A percentile compares a stretch with the other conserved stretches of the same genome.
phyloP scores from a whole-genome alignment of 1,139 yeast species.

The Pneumocystis jirovecii region DNA sequence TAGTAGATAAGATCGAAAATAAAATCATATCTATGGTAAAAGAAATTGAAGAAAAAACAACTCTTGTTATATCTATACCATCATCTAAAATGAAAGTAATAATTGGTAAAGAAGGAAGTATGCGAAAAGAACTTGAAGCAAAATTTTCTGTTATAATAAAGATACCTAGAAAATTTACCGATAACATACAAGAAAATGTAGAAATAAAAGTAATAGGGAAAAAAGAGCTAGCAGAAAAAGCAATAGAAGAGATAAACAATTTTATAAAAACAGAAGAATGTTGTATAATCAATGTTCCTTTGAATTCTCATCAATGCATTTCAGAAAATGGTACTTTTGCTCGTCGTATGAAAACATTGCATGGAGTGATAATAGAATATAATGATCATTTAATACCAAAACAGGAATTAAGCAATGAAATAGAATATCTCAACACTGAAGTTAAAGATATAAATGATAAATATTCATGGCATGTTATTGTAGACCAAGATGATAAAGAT shows the following conservation, averaged over 20 bases:
- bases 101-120: conserved; percentile 70
- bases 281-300: not conserved
- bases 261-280: not conserved
- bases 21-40: conserved; percentile 51
- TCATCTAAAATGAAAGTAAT: conserved; percentile 62
- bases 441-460: not conserved
- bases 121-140: conserved; percentile 57
- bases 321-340: conserved; percentile 38
- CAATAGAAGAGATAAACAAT: conserved; percentile 2
- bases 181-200: conserved; percentile 32
- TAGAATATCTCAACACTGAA: conserved; percentile 10
- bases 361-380: conserved; percentile 48
- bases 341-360: conserved; percentile 41
- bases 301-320: not conserved
- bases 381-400: conserved; percentile 26
- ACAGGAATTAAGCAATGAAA: conserved; percentile 7
- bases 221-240: conserved; percentile 23
- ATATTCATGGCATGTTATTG: conserved; percentile 20
- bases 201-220: conserved; percentile 27
- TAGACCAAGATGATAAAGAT: conserved; percentile 27
- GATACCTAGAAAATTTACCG: conserved; percentile 48
- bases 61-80: conserved; percentile 46
- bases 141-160: conserved; percentile 49
- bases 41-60: conserved; percentile 48
- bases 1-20: conserved; percentile 55